Evolutionary conservation across 371 early-diverging fungal genomes (phyloP).

Genomic region (Rhizopus stolonifer): DNA sequence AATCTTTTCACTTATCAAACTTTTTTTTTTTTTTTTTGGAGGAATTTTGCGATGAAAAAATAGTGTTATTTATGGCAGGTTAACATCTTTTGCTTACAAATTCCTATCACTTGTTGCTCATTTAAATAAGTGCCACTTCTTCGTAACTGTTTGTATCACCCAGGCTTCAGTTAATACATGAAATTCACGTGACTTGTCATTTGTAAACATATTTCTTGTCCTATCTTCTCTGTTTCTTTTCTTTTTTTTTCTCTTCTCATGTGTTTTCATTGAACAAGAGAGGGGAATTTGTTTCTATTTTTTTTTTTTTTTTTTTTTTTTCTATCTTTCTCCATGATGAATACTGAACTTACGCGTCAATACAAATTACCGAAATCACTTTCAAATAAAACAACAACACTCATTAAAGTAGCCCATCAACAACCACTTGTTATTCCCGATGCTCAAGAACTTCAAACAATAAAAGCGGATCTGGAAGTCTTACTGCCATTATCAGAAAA

Average conservation of each 20-base stretch:
- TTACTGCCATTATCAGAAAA: slow-evolving; percentile 24
- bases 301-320: slow-evolving; percentile 3
- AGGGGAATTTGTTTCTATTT: not conserved
- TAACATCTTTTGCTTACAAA: too few species aligned
- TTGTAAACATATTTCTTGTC: not conserved
- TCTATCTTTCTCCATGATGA: slow-evolving; percentile 11
- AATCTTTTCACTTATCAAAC: too few species aligned
- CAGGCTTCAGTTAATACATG: too few species aligned
- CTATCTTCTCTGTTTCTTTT: not conserved
- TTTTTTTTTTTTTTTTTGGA: too few species aligned
- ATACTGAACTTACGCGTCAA: slow-evolving; percentile 28
- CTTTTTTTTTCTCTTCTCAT: too few species aligned
- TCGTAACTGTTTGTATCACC: too few species aligned
- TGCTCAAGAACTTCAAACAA: slow-evolving; percentile 27
- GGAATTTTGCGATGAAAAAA: too few species aligned
- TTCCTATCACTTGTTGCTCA: too few species aligned
- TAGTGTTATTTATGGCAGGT: too few species aligned
- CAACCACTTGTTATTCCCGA: slow-evolving; percentile 29
- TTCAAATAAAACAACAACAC: slow-evolving; percentile 10
- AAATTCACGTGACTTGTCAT: not conserved
- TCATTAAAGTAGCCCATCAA: slow-evolving; percentile 6
- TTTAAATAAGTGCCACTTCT: too few species aligned
- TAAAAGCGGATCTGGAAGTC: slow-evolving; percentile 36
- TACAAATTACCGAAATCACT: slow-evolving; percentile 20
- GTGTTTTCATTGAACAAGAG: too few species aligned